Percentiles rank a stretch among this genome's conserved stretches.
These are phyloP conservation scores for Yarrowia sp. DNA, from an alignment of 805 yeast species.

Conservation along the genomic window DNA sequence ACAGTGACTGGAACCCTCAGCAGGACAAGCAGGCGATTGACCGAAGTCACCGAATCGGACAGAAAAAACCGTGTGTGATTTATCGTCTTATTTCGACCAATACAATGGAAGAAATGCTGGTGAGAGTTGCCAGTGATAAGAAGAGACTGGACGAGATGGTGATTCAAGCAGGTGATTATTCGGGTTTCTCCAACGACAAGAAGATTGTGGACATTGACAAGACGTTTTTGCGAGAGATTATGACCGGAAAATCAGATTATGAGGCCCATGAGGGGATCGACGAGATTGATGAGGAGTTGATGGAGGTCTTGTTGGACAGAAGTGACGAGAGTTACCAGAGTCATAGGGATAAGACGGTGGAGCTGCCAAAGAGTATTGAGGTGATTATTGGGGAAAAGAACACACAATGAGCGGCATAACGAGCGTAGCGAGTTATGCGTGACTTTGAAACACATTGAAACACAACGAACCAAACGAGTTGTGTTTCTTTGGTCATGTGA, in stretches of 20 bases:
- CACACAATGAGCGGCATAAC: no score
- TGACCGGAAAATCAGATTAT: constrained; percentile 18
- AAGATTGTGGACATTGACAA: constrained; percentile 6
- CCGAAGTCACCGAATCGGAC: constrained; percentile 93
- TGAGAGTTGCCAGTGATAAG: constrained; percentile 81
- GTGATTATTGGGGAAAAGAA: neutral
- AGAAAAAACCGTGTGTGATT: constrained; percentile 78
- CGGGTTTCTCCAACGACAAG: neutral
- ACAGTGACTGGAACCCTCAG: constrained; percentile 97
- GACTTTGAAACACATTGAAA: no score
- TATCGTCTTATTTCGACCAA: constrained; percentile 77
- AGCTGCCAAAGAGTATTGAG: constrained; percentile 16
- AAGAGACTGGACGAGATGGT: constrained; percentile 78
- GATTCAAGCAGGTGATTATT: constrained; percentile 62
- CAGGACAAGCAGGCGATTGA: constrained; percentile 97
- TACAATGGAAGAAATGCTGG: constrained; percentile 82
- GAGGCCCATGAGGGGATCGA: constrained; percentile 21
- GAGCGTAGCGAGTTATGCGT: no score
- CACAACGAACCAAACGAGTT: no score
- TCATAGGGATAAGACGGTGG: constrained; percentile 8
- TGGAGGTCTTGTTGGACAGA: constrained; percentile 19
- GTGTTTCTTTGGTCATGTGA: no score
- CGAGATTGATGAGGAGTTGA: constrained; percentile 2
- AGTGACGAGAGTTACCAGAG: neutral
- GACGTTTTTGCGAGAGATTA: constrained; percentile 14